Base-by-base conservation (phyloP, 345 rosid genomes). In the Acer campestre region DNA sequence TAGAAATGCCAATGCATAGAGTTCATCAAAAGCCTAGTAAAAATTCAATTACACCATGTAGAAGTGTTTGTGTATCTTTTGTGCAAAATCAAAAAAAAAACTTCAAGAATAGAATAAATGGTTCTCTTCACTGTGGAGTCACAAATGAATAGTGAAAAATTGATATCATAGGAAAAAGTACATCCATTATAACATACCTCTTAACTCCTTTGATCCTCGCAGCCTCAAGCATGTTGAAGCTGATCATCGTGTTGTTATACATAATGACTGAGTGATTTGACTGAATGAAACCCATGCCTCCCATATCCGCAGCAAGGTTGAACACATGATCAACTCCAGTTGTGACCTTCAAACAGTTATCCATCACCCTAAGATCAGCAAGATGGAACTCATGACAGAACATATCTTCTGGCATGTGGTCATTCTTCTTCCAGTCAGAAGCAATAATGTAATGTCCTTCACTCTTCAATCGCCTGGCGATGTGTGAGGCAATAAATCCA, bases 351-450 rank as follows among this genome's bases (percentile, higher is more conserved):
- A 91, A 83, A 84, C 98, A 96, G 71, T 92, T 92, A 11, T 91
- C 97, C 99, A 94, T 96, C 70, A 96, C 99, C 80, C 98, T 87
- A 3, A 96, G 95, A 75, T 96, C 99, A 29, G 82, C 97, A 10
- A 92, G 98, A 68, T 96, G 97, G 86, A 96, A 94, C 73, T 96
- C 97, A 66, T 94, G 79, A 76, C 99, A 96, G 86, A 96, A 92
- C 98, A 96, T 96, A 70, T 92, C 98, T 77, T 94, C 98, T 0
- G 91, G 86, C 99, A 92, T 93, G 89, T 94, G 99, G 77, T 94
- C 98, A 27, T 96, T 94, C 95, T 94, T 94, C 93, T 96, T 94
- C 98, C 99, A 94, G 82, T 96, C 98, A 10, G 99, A 92, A 75
- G 98, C 98, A 70, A 94, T 92, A 40, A 94, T 88, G 83, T 90